Evolutionary conservation across 2,329 filamentous ascomycete genomes (phyloP).

Genomic region (Neocucurbitaria cava): DNA sequence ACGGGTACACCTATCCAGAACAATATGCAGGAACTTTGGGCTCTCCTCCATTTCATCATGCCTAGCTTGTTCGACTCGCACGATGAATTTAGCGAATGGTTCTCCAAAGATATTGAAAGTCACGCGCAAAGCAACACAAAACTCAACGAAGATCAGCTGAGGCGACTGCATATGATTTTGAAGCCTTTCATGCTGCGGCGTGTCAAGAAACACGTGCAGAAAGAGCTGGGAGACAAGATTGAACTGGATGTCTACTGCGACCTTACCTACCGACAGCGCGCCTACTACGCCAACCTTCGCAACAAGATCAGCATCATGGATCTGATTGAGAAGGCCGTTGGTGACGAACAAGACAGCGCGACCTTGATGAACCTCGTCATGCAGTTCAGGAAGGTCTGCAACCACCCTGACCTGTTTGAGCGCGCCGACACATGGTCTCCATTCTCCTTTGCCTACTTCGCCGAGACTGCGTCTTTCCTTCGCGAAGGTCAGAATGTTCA

Average conservation of each 20-base stretch:
- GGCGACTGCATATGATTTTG: slow-evolving; percentile 96
- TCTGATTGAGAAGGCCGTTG: slow-evolving; percentile 94
- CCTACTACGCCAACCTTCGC: slow-evolving; percentile 88
- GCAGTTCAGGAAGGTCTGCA: slow-evolving; percentile 99
- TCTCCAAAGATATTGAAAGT: slow-evolving; percentile 95
- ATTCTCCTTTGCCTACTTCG: slow-evolving; percentile 83
- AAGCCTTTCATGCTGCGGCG: slow-evolving; percentile 99
- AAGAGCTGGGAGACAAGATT: slow-evolving; percentile 98
- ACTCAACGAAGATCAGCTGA: slow-evolving; percentile 96
- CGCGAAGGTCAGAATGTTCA: slow-evolving; percentile 82
- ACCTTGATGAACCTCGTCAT: slow-evolving; percentile 99
- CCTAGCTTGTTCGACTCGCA: slow-evolving; percentile 96
- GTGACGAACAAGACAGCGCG: slow-evolving; percentile 92
- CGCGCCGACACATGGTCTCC: slow-evolving; percentile 90
- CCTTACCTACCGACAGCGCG: slow-evolving; percentile 92
- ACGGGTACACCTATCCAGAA: slow-evolving; percentile 99
- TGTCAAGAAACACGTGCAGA: slow-evolving; percentile 99
- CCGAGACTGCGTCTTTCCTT: slow-evolving; percentile 93
- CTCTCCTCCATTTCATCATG: slow-evolving; percentile 98
- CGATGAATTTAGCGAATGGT: slow-evolving; percentile 93
- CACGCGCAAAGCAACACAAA: slow-evolving; percentile 99
- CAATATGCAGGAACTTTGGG: slow-evolving; percentile 99
- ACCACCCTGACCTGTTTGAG: slow-evolving; percentile 96
- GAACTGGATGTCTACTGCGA: slow-evolving; percentile 96
- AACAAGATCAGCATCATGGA: slow-evolving; percentile 99